phyloP scores from a whole-genome alignment of 2,329 filamentous ascomycete genomes.

The Ceratocystis smalleyi region DNA sequence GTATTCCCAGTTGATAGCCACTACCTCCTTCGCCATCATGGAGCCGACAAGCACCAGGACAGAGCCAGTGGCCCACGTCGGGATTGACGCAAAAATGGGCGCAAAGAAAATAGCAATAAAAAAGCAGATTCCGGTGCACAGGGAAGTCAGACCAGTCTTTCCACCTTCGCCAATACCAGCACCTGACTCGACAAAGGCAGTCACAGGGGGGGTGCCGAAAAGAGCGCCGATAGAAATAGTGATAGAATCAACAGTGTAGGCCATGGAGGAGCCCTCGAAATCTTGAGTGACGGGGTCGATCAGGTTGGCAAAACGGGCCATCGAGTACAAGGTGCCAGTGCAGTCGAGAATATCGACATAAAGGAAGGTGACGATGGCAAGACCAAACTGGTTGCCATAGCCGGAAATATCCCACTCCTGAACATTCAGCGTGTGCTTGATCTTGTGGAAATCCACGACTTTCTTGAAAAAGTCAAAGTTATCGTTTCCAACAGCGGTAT shows the following conservation, averaged over 20 bases:
- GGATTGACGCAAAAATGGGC: slow-evolving; percentile 61
- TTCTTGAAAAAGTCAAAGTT: slow-evolving; percentile 77
- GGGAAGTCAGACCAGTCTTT: slow-evolving; percentile 55
- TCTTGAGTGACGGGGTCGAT: slow-evolving; percentile 54
- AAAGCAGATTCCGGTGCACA: slow-evolving; percentile 54
- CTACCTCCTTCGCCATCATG: slow-evolving; percentile 65
- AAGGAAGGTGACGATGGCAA: slow-evolving; percentile 65
- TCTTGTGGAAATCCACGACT: slow-evolving; percentile 71
- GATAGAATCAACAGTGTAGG: slow-evolving; percentile 56
- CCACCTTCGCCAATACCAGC: slow-evolving; percentile 64
- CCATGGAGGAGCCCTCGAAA: slow-evolving; percentile 71
- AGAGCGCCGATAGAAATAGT: slow-evolving; percentile 57
- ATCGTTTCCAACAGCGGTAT: slow-evolving; percentile 51
- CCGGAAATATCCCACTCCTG: slow-evolving; percentile 57
- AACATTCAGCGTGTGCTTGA: slow-evolving; percentile 50
- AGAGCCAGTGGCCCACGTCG: slow-evolving; percentile 68
- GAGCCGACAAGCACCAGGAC: slow-evolving; percentile 79
- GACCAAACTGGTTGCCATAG: slow-evolving; percentile 60
- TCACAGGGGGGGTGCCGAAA: slow-evolving; percentile 55
- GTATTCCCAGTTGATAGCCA: slow-evolving; percentile 81
- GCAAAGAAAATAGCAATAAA: slow-evolving; percentile 59
- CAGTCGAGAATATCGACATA: slow-evolving; percentile 70
- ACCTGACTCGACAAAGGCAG: slow-evolving; percentile 60
- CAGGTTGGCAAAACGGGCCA: slow-evolving; percentile 58
- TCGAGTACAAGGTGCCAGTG: slow-evolving; percentile 65